A percentile compares a stretch with the other conserved stretches of the same genome.
phyloP scores from a whole-genome alignment of 23 red algal genomes.

The Gracilariopsis chorda region DNA sequence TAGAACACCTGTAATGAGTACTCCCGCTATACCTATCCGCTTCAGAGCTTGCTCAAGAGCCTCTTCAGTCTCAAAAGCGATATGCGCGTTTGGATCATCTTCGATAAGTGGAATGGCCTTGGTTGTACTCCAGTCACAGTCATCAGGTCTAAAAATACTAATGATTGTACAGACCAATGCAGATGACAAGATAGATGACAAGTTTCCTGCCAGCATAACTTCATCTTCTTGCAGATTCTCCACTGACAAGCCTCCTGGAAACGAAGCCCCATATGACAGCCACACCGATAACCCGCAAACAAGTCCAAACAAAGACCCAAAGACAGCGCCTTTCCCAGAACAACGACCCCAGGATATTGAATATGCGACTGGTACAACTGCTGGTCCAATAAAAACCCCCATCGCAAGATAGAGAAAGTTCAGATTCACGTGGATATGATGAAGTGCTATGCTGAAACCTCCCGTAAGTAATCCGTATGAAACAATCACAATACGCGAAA shows the following conservation, averaged over 20 bases:
- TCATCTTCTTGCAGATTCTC: slow-evolving; percentile 24
- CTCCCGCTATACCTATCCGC: slow-evolving; percentile 8
- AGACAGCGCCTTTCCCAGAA: slow-evolving; percentile 32
- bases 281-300: slow-evolving; percentile 51
- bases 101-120: slow-evolving; percentile 74
- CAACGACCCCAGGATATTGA: slow-evolving; percentile 66
- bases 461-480: slow-evolving; percentile 75
- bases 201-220: slow-evolving; percentile 73
- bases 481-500: slow-evolving; percentile 76
- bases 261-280: slow-evolving; percentile 60
- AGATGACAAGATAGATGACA: slow-evolving; percentile 65
- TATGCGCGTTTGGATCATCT: slow-evolving; percentile 79
- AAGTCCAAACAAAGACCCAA: slow-evolving; percentile 49
- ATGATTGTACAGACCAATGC: slow-evolving; percentile 59
- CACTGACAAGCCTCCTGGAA: slow-evolving; percentile 53
- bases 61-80: slow-evolving; percentile 66
- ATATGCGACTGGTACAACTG: slow-evolving; percentile 76
- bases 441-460: slow-evolving; percentile 62
- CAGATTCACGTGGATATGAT: slow-evolving; percentile 64
- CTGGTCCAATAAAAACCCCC: slow-evolving; percentile 81
- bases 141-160: slow-evolving; percentile 46
- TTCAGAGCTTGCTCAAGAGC: slow-evolving; percentile 52
- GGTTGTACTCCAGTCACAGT: slow-evolving; percentile 81
- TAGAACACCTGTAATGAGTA: slow-evolving; percentile 28
- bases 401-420: slow-evolving; percentile 74